These are phyloP conservation scores for Aspergillus baeticus DNA, from an alignment of 495 filamentous ascomycete species.

Conservation along the genomic window DNA sequence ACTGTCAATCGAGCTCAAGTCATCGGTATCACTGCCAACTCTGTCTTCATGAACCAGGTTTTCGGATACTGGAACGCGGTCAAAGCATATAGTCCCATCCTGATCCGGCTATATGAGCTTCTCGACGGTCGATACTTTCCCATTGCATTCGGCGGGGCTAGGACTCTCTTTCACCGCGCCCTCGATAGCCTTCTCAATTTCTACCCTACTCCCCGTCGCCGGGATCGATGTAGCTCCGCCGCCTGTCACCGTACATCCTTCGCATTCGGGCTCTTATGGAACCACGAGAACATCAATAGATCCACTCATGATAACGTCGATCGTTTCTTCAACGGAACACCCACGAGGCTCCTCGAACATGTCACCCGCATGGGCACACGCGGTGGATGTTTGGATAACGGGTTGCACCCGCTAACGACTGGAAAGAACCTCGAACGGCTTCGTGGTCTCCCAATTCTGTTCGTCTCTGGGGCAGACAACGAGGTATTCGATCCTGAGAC, in stretches of 20 bases:
- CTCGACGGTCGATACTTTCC: conserved; percentile 18
- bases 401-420: conserved; percentile 39
- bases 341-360: conserved; percentile 56
- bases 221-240: conserved; percentile 62
- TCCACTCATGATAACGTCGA: conserved; percentile 62
- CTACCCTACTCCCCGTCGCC: conserved; percentile 51
- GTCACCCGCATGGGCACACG: conserved; percentile 37
- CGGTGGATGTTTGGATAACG: conserved; percentile 29
- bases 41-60: conserved; percentile 66
- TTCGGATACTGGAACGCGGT: conserved; percentile 57
- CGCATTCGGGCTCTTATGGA: conserved; percentile 65
- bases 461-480: conserved; percentile 60
- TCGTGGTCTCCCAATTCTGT: conserved; percentile 53
- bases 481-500: conserved; percentile 57
- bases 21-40: conserved; percentile 58
- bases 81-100: conserved; percentile 52
- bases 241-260: conserved; percentile 60
- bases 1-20: conserved; percentile 40
- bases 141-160: not conserved
- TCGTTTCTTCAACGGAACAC: conserved; percentile 61
- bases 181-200: conserved; percentile 37
- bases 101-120: conserved; percentile 17
- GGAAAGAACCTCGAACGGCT: conserved; percentile 49
- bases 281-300: conserved; percentile 61
- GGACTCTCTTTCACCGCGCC: conserved; percentile 6